These are phyloP conservation scores for Lactarius quietus DNA, from an alignment of 768 basidiomycete genomes.

Conservation along the genomic window DNA sequence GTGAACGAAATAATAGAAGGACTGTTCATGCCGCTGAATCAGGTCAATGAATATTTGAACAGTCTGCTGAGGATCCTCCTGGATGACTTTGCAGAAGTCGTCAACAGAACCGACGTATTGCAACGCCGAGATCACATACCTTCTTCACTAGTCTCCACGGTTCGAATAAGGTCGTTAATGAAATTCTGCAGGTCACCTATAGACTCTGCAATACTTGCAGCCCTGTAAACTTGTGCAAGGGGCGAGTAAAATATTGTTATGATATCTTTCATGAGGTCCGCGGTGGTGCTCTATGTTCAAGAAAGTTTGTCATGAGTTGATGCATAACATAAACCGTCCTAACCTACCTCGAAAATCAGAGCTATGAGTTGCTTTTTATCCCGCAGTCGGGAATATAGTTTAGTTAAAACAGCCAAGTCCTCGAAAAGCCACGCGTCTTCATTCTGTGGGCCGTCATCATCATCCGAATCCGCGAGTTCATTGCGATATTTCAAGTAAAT, in stretches of 20 bases:
- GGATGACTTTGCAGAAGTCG: slow-evolving; percentile 51
- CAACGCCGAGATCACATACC: slow-evolving; percentile 46
- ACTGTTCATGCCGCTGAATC: slow-evolving; percentile 88
- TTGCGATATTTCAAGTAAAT: slow-evolving; percentile 62
- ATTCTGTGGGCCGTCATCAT: slow-evolving; percentile 88
- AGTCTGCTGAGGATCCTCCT: slow-evolving; percentile 78
- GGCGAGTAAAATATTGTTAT: slow-evolving; percentile 99
- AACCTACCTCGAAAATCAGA: slow-evolving; percentile 85
- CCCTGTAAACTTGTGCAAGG: slow-evolving; percentile 93
- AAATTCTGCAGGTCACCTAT: slow-evolving; percentile 89
- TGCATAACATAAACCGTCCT: neutral
- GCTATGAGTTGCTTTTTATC: slow-evolving; percentile 92
- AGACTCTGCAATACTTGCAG: slow-evolving; percentile 95
- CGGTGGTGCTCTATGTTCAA: slow-evolving; percentile 75
- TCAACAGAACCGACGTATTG: neutral
- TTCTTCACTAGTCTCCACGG: slow-evolving; percentile 89
- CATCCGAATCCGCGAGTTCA: slow-evolving; percentile 74
- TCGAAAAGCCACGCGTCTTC: slow-evolving; percentile 98
- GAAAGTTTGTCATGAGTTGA: neutral
- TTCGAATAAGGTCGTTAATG: slow-evolving; percentile 90
- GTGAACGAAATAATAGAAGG: slow-evolving; percentile 97
- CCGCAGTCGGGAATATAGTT: slow-evolving; percentile 71
- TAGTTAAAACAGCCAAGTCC: slow-evolving; percentile 77
- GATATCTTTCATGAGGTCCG: slow-evolving; percentile 95
- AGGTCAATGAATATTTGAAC: slow-evolving; percentile 94